These are phyloP conservation scores for Elymus sibiricus DNA, from an alignment of 176 grass and related monocot genomes.

Conservation along the genomic window DNA sequence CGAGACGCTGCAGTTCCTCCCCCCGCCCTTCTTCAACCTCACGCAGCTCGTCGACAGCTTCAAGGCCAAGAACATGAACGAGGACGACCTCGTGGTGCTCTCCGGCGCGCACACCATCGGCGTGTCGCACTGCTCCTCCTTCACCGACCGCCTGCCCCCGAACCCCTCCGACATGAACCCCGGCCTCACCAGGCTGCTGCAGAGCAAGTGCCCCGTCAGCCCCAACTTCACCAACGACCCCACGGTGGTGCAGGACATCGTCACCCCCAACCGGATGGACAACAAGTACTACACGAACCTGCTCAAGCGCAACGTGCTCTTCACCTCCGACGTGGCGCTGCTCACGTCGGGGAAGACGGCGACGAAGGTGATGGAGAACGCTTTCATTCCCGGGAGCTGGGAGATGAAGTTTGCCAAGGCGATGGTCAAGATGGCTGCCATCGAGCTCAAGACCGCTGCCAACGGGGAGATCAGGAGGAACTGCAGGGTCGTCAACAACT, in stretches of 20 bases:
- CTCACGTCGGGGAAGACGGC: neutral
- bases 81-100: constrained; percentile 45
- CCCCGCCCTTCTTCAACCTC: constrained; percentile 8
- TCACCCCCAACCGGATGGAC: constrained; percentile 20
- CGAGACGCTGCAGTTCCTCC: constrained; percentile 31
- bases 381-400: neutral
- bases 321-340: constrained; percentile 45
- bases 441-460: constrained; percentile 31
- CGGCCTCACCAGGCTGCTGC: neutral
- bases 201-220: constrained; percentile 12
- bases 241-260: constrained; percentile 22
- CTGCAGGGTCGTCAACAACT: constrained; percentile 30
- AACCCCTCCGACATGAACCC: constrained; percentile 32
- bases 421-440: constrained; percentile 34
- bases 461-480: constrained; percentile 37
- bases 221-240: constrained; percentile 20
- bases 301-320: constrained; percentile 18
- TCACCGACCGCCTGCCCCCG: constrained; percentile 29
- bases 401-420: constrained; percentile 28
- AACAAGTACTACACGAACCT: constrained; percentile 46
- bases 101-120: constrained; percentile 59
- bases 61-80: constrained; percentile 14
- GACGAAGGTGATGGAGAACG: neutral
- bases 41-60: constrained; percentile 28
- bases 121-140: constrained; percentile 46